Evolutionary conservation across 352 stramenopile species (phyloP).

Genomic region (Globisporangium irregulare): DNA sequence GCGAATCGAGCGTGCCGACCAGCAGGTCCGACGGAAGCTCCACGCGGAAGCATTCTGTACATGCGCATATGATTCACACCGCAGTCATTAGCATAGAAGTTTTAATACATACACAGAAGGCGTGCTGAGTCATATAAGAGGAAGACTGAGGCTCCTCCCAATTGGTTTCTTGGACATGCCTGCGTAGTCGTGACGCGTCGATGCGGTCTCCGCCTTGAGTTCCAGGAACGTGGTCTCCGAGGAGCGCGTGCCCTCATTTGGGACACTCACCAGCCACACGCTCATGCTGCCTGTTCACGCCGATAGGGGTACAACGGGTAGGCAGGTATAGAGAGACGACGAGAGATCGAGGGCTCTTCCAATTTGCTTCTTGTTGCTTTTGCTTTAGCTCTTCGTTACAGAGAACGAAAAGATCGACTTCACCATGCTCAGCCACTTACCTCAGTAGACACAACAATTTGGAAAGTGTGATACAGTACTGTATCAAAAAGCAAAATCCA

Average conservation of each 20-base stretch:
- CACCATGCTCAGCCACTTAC: slow-evolving; percentile 1
- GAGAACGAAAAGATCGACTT: slow-evolving; percentile 18
- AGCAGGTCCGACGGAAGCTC: slow-evolving; percentile 93
- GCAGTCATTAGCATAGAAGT: not conserved
- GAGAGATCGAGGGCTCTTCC: slow-evolving; percentile 1
- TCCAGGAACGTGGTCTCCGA: slow-evolving; percentile 83
- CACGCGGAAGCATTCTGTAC: slow-evolving; percentile 73
- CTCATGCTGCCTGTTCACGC: slow-evolving; percentile 18
- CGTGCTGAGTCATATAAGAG: not conserved
- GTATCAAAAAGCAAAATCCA: not conserved
- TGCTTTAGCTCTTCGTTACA: slow-evolving; percentile 12
- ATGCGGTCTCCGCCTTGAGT: slow-evolving; percentile 83
- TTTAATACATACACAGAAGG: not conserved
- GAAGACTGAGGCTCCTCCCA: not conserved
- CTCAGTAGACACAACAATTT: not conserved
- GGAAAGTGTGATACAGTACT: not conserved
- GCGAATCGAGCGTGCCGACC: slow-evolving; percentile 96
- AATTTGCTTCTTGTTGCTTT: slow-evolving; percentile 5
- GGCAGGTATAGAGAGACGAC: not conserved
- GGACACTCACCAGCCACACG: slow-evolving; percentile 80
- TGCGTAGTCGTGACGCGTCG: slow-evolving; percentile 77
- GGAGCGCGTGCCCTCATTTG: slow-evolving; percentile 80
- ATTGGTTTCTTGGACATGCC: not conserved
- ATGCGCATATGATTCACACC: not conserved
- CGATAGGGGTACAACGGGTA: not conserved